Base-by-base conservation (phyloP, 2,329 filamentous ascomycete genomes). In the Escovopsis weberi region DNA sequence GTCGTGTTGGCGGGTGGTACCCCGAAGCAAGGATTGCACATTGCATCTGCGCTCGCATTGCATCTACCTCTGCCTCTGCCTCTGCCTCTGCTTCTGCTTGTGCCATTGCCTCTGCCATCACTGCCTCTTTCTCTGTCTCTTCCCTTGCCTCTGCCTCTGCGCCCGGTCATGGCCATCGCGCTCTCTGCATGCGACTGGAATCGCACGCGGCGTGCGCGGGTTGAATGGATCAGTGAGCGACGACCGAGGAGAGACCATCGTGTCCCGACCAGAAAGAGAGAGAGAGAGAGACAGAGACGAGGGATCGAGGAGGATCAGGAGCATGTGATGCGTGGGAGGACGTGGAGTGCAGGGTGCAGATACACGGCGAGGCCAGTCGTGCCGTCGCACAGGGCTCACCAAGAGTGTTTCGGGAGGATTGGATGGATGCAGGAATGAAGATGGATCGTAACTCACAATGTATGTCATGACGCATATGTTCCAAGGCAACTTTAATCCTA, bases 381-480 rank as follows among this genome's bases (percentile, higher is more conserved):
- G 34, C 28, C 28, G 28, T 30, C 28, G 28, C 10, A 30, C 28
- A 30, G 36, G 28, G 10, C 28, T 30, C 28, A 30, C 6, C 6
- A 30, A 6, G 28, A 10, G 28, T 30, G 10, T 30, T 10, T 30
- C 10, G 28, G 28, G 28, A 30, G 28, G 28, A 30, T 30, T 30
- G 28, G 28, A 30, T 30, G 28, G 28, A 30, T 30, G 28, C 28
- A 30, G 2, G 28, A 30, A 6, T 30, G 28, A 30, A 30, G 35
- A 33, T 35, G 37, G 33, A 32, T 36, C 33, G 35, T 39, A 40
- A 62, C 59, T 62, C 55, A 62, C 59, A 57, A 62, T 62, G 52
- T 61, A 61, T 55, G 59, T 60, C 59, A 62, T 62, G 56, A 56
- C 57, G 58, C 59, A 59, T 59, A 44, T 44, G 43, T 44, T 46